These are phyloP conservation scores for Acer yangbiense DNA, from an alignment of 345 rosid species.

Conservation along the genomic window DNA sequence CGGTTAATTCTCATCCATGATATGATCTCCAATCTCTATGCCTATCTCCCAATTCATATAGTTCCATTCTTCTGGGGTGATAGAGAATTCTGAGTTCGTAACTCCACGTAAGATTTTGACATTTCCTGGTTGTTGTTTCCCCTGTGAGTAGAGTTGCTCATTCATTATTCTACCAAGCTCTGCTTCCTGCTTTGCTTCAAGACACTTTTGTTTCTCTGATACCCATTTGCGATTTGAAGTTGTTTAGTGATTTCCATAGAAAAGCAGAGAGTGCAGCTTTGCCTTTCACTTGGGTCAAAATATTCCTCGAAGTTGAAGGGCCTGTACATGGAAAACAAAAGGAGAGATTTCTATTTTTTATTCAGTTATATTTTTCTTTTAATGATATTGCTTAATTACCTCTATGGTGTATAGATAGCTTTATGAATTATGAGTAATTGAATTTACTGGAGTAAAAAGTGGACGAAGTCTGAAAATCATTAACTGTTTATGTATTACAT, in stretches of 20 bases:
- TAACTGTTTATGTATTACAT: conserved; percentile 3
- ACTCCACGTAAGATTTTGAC: conserved; percentile 4
- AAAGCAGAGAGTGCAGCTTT: conserved; percentile 20
- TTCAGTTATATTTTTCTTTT: neutral
- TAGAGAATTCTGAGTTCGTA: conserved; percentile 15
- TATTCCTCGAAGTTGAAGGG: conserved; percentile 16
- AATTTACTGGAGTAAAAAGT: conserved; percentile 4
- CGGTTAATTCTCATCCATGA: conserved; percentile 23
- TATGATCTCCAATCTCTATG: conserved; percentile 32
- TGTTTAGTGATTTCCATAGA: conserved; percentile 18
- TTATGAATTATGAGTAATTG: conserved; percentile 9
- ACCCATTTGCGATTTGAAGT: neutral
- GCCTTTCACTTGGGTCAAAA: neutral
- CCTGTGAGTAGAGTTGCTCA: conserved; percentile 20
- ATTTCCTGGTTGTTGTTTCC: conserved; percentile 2
- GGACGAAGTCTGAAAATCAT: neutral
- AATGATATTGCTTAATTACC: conserved; percentile 7
- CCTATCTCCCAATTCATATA: conserved; percentile 23
- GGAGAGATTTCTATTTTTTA: neutral
- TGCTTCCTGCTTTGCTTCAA: conserved; percentile 24
- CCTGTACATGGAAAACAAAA: conserved; percentile 13
- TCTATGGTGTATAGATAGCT: conserved; percentile 9
- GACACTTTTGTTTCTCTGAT: conserved; percentile 17
- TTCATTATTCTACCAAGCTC: too few species aligned
- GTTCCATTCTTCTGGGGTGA: conserved; percentile 26